phyloP scores from a whole-genome alignment of 2,329 filamentous ascomycete genomes.

The Trichoderma oligosporum region DNA sequence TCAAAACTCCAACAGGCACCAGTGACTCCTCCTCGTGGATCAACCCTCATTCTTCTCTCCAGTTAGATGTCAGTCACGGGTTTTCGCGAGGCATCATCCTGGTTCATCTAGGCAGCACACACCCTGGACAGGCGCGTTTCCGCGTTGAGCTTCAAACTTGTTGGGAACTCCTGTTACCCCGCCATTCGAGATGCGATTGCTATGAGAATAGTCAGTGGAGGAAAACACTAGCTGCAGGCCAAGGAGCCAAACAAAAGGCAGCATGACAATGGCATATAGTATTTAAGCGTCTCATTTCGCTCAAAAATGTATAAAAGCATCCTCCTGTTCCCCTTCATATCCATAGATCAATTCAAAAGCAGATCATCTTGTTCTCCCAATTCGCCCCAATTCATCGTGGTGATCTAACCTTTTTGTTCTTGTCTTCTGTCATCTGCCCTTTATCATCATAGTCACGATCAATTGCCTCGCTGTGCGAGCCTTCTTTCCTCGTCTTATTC shows the following conservation, averaged over 20 bases:
- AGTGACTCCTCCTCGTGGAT: neutral
- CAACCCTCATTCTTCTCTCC: neutral
- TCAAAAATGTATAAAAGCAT: conserved; percentile 6
- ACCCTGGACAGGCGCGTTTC: conserved; percentile 11
- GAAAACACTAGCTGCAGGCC: neutral
- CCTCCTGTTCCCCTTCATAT: neutral
- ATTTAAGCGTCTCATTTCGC: no score
- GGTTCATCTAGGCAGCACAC: conserved; percentile 20
- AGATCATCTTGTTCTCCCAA: neutral
- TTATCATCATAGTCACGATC: neutral
- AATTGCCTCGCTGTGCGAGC: conserved; percentile 1
- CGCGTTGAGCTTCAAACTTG: conserved; percentile 4
- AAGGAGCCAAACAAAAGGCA: no score
- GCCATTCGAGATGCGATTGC: neutral
- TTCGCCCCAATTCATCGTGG: neutral
- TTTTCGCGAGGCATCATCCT: conserved; percentile 8
- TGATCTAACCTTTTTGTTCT: neutral
- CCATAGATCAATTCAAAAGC: neutral
- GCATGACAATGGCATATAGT: no score
- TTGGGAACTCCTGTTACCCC: neutral
- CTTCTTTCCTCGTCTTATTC: neutral
- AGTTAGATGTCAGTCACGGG: conserved; percentile 10
- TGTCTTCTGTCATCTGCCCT: neutral
- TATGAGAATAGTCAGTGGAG: no score
- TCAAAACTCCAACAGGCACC: conserved; percentile 9